A percentile compares a stretch with the other conserved stretches of the same genome.
Conservation (phyloP, 2,329 filamentous ascomycete genomes). For the Fusarium haematococcum region DNA sequence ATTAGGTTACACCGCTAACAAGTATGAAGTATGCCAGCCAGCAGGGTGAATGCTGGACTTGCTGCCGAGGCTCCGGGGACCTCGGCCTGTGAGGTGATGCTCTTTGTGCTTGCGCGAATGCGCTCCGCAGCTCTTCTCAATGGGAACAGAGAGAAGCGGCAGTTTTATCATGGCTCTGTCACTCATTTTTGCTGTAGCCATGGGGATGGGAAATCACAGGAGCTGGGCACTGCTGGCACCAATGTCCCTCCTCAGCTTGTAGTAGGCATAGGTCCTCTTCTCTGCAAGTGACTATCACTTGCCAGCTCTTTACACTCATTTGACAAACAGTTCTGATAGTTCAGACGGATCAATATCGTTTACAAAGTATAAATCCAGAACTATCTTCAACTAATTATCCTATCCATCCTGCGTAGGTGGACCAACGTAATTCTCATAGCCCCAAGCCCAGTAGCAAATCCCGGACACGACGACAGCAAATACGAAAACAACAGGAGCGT, state of each 20-base stretch:
- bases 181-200: neutral
- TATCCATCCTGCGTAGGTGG: too few relatives aligned
- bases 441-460: too few relatives aligned
- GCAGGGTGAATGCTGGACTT: slow-evolving; percentile 12
- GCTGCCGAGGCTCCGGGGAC: neutral
- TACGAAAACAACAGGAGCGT: too few relatives aligned
- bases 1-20: neutral
- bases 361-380: too few relatives aligned
- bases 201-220: neutral
- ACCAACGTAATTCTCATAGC: too few relatives aligned
- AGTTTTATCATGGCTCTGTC: neutral
- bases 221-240: neutral
- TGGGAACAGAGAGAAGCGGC: neutral
- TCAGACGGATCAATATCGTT: too few relatives aligned
- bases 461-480: too few relatives aligned
- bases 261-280: neutral
- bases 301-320: too few relatives aligned
- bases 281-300: neutral
- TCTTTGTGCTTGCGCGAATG: neutral
- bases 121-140: neutral
- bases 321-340: too few relatives aligned
- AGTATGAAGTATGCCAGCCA: neutral
- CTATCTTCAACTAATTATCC: too few relatives aligned
- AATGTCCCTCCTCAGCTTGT: neutral
- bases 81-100: neutral